A percentile compares a stretch with the other conserved stretches of the same genome.
Evolutionary conservation across 2,329 filamentous ascomycete genomes (phyloP).

Genomic region (Thelonectria rubi): DNA sequence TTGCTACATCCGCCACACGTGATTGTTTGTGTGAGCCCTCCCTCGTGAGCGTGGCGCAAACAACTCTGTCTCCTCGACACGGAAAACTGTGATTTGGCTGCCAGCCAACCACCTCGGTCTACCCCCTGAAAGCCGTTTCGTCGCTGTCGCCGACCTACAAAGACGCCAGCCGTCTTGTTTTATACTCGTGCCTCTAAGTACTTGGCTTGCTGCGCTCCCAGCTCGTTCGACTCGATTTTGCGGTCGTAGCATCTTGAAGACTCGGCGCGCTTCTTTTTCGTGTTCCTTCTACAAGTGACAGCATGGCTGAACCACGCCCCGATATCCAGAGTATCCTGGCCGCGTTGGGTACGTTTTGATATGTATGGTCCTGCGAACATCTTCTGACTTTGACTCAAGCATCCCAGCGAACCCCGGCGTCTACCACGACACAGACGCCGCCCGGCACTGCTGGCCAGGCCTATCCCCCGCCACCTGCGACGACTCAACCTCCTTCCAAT

Average conservation of each 20-base stretch:
- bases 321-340: conserved; percentile 56
- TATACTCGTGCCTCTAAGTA: neutral
- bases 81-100: conserved; percentile 36
- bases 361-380: conserved; percentile 15
- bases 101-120: conserved; percentile 24
- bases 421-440: conserved; percentile 55
- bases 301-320: conserved; percentile 41
- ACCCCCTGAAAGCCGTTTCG: conserved; percentile 7
- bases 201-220: conserved; percentile 7
- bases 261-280: conserved; percentile 8
- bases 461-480: conserved; percentile 51
- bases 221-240: conserved; percentile 16
- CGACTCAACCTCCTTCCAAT: conserved; percentile 47
- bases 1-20: conserved; percentile 33
- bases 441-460: conserved; percentile 50
- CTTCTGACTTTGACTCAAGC: conserved; percentile 46
- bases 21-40: conserved; percentile 20
- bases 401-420: conserved; percentile 54
- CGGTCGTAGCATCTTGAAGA: conserved; percentile 13
- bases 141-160: conserved; percentile 18
- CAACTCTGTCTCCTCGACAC: conserved; percentile 23
- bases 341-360: conserved; percentile 54
- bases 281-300: conserved; percentile 25
- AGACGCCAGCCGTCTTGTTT: neutral
- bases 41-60: conserved; percentile 33